Evolutionary conservation across 2,329 filamentous ascomycete species (phyloP).

Genomic region (Eutypa lata): DNA sequence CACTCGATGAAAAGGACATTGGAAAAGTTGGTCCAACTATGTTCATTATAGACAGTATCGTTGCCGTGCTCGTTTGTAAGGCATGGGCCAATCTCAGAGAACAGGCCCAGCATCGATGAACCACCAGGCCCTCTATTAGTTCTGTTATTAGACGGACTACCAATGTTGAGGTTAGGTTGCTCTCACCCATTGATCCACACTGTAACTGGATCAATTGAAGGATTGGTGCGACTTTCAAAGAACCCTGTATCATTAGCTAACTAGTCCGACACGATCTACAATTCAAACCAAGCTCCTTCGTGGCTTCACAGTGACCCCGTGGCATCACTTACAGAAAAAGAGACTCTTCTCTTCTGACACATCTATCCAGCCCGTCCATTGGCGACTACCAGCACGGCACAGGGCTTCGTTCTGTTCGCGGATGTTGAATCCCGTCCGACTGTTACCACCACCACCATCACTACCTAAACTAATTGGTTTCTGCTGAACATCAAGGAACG

Average conservation of each 20-base stretch:
- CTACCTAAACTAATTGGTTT: background rate
- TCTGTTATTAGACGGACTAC: conserved; percentile 3
- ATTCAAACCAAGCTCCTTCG: no score
- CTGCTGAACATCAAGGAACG: background rate
- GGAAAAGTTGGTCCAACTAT: conserved; percentile 16
- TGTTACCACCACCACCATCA: background rate
- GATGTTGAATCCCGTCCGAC: background rate
- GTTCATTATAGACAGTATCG: conserved; percentile 9
- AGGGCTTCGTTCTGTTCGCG: conserved; percentile 5
- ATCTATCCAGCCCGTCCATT: conserved; percentile 14
- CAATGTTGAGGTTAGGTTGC: background rate
- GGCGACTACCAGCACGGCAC: conserved; percentile 9
- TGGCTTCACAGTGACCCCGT: no score
- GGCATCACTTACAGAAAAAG: conserved; percentile 8
- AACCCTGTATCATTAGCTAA: conserved; percentile 2
- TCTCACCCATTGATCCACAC: conserved; percentile 9
- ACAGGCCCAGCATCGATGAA: conserved; percentile 12
- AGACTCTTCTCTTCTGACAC: conserved; percentile 7
- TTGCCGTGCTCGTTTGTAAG: conserved; percentile 5
- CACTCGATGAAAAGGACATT: conserved; percentile 16
- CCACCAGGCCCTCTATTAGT: conserved; percentile 12
- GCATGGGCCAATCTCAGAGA: conserved; percentile 16
- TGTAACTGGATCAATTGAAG: conserved; percentile 4
- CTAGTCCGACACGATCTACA: no score
- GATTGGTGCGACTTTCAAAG: conserved; percentile 9